These are phyloP conservation scores for Cordyceps pruinosa DNA, from an alignment of 2,329 filamentous ascomycete genomes.

Conservation along the genomic window DNA sequence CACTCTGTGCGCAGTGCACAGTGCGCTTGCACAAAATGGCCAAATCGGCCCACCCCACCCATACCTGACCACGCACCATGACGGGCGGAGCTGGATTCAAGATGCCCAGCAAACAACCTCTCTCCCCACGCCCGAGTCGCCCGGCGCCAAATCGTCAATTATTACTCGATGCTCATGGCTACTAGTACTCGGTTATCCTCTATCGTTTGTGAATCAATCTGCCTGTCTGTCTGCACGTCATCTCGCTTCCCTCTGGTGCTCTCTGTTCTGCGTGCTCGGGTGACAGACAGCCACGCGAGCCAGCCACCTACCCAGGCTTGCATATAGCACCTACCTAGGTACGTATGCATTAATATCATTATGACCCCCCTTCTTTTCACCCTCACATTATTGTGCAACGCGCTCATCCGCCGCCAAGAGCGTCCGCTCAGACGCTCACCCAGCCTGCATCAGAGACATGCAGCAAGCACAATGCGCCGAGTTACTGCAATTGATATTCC, in stretches of 20 bases:
- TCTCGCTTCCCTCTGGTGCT: no score
- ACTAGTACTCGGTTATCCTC: no score
- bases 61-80: no score
- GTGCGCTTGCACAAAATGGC: neutral
- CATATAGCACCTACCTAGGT: no score
- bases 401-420: neutral
- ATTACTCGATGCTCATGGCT: neutral
- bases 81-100: neutral
- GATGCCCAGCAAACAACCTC: neutral
- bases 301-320: no score
- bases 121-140: no score
- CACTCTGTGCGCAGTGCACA: neutral
- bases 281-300: no score
- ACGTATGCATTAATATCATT: no score
- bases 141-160: constrained; percentile 2
- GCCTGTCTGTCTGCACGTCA: neutral
- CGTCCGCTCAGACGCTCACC: neutral
- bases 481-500: neutral
- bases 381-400: neutral
- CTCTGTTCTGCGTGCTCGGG: no score
- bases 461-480: neutral
- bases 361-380: no score
- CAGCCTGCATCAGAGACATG: constrained; percentile 7
- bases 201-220: neutral
- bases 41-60: neutral